A percentile compares a stretch with the other conserved stretches of the same genome.
Evolutionary conservation across 2,329 filamentous ascomycete genomes (phyloP).

Genomic region (Aspergillus melleus): DNA sequence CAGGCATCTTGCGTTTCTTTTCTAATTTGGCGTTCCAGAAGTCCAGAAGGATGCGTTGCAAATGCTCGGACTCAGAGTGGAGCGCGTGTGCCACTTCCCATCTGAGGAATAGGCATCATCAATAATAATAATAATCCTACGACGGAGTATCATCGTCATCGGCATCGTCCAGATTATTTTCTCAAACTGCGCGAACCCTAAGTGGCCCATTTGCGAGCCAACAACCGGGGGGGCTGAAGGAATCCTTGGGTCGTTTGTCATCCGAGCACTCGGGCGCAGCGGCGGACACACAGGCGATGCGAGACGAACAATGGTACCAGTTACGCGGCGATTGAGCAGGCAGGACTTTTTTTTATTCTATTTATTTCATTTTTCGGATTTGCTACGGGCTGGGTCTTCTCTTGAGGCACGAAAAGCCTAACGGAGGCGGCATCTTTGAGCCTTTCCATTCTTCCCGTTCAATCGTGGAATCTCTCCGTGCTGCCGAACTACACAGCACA

Average conservation of each 20-base stretch:
- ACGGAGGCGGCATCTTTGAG: neutral
- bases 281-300: slow-evolving; percentile 9
- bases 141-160: slow-evolving; percentile 1
- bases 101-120: slow-evolving; percentile 5
- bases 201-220: slow-evolving; percentile 7
- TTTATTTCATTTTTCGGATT: too few relatives aligned
- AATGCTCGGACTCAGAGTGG: slow-evolving; percentile 5
- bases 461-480: neutral
- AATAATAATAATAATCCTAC: neutral
- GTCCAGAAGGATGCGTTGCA: slow-evolving; percentile 3
- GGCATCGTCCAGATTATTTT: neutral
- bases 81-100: slow-evolving; percentile 10
- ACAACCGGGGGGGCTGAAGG: slow-evolving; percentile 11
- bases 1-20: neutral
- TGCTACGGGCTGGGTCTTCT: too few relatives aligned
- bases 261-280: slow-evolving; percentile 11
- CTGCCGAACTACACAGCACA: neutral
- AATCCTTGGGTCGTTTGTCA: slow-evolving; percentile 17
- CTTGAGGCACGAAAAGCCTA: neutral
- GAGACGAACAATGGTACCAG: slow-evolving; percentile 9
- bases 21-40: slow-evolving; percentile 15
- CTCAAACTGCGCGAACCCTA: slow-evolving; percentile 1
- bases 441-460: too few relatives aligned
- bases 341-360: too few relatives aligned
- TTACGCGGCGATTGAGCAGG: slow-evolving; percentile 10